Conservation (phyloP, 495 filamentous ascomycete species). For the Lindgomyces ingoldianus region DNA sequence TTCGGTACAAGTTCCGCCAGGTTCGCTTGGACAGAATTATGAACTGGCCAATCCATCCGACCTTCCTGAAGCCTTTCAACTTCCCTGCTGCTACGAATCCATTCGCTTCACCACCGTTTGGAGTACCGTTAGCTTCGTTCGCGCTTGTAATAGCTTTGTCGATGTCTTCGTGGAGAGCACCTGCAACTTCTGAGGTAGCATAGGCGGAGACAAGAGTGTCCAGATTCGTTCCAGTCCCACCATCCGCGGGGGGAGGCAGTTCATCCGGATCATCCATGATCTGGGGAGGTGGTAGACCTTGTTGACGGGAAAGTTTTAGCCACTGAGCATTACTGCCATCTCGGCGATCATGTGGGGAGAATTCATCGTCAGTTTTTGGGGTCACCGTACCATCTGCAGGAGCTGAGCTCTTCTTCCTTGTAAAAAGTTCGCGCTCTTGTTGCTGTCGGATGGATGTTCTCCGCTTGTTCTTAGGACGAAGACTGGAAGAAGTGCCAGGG, state of each 20-base stretch:
- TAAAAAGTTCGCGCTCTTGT: slow-evolving; percentile 89
- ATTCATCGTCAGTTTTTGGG: slow-evolving; percentile 67
- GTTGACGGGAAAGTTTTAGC: slow-evolving; percentile 68
- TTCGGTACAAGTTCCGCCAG: slow-evolving; percentile 96
- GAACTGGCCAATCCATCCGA: slow-evolving; percentile 80
- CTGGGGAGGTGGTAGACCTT: slow-evolving; percentile 62
- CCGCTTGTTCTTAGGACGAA: slow-evolving; percentile 65
- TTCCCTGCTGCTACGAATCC: slow-evolving; percentile 50
- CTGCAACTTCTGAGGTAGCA: slow-evolving; percentile 73
- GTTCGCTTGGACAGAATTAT: slow-evolving; percentile 84
- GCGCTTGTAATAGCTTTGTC: slow-evolving; percentile 61
- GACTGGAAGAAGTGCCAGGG: slow-evolving; percentile 50
- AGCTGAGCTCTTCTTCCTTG: slow-evolving; percentile 67
- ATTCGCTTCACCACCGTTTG: slow-evolving; percentile 56
- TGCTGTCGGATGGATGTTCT: slow-evolving; percentile 74
- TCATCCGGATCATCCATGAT: slow-evolving; percentile 73
- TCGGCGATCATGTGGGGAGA: slow-evolving; percentile 57
- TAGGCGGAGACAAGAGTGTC: slow-evolving; percentile 79
- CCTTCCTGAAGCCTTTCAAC: slow-evolving; percentile 78
- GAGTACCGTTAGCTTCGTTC: slow-evolving; percentile 66
- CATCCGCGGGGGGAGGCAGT: slow-evolving; percentile 67
- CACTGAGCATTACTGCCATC: slow-evolving; percentile 61
- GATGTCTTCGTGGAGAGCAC: slow-evolving; percentile 79
- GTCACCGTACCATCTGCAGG: slow-evolving; percentile 55
- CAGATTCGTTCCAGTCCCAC: slow-evolving; percentile 68